Percentiles rank a stretch among this genome's conserved stretches.
These are phyloP conservation scores for Aspergillus sp. DNA, from an alignment of 2,329 filamentous ascomycete species.

Conservation along the genomic window DNA sequence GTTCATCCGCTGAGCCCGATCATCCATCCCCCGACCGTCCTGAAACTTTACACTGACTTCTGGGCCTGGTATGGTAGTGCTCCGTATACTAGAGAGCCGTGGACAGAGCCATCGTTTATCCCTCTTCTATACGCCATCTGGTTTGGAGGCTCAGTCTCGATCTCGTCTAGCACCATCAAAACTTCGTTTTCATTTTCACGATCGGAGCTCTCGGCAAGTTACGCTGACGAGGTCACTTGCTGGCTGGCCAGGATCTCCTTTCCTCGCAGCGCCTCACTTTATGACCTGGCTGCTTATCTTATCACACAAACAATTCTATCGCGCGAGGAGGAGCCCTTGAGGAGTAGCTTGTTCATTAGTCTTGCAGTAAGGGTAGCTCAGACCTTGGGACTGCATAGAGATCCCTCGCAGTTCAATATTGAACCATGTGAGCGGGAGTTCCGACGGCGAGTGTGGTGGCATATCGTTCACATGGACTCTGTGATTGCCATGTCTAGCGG, in stretches of 20 bases:
- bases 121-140: conserved; percentile 49
- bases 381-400: conserved; percentile 50
- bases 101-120: conserved; percentile 43
- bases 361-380: conserved; percentile 49
- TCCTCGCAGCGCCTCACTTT: conserved; percentile 45
- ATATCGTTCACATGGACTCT: conserved; percentile 51
- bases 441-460: conserved; percentile 50
- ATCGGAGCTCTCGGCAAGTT: conserved; percentile 37
- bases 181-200: conserved; percentile 41
- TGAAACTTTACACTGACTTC: conserved; percentile 44
- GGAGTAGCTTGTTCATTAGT: conserved; percentile 50
- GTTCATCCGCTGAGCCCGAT: conserved; percentile 48
- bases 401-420: conserved; percentile 50
- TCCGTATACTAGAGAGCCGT: conserved; percentile 38
- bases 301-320: conserved; percentile 48
- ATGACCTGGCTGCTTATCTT: conserved; percentile 48
- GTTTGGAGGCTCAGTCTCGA: conserved; percentile 48
- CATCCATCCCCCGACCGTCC: conserved; percentile 43
- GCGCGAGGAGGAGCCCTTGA: conserved; percentile 50
- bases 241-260: conserved; percentile 47
- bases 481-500: conserved; percentile 51
- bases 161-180: conserved; percentile 43
- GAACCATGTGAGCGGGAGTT: conserved; percentile 46
- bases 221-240: conserved; percentile 44
- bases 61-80: conserved; percentile 46